Conservation (phyloP, 1,284 basidiomycete genomes). For the Ceratobasidium sp. region DNA sequence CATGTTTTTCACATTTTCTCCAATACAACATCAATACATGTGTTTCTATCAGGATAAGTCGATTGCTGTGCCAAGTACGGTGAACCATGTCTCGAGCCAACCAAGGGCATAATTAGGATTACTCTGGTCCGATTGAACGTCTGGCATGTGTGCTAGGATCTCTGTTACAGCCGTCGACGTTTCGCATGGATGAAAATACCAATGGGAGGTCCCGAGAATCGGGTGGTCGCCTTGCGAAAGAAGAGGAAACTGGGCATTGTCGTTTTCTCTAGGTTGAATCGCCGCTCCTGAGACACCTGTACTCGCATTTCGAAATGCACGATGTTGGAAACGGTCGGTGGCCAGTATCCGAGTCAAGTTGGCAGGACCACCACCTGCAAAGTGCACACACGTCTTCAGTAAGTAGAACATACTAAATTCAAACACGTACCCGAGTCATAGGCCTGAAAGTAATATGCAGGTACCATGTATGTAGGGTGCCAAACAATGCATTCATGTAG, state of each 20-base stretch:
- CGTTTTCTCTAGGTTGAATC: conserved; percentile 16
- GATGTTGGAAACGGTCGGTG: conserved; percentile 22
- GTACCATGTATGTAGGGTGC: conserved; percentile 80
- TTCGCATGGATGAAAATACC: conserved; percentile 88
- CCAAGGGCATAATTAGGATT: conserved; percentile 55
- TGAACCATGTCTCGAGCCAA: conserved; percentile 80
- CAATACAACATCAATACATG: conserved; percentile 23
- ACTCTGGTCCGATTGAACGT: conserved; percentile 53
- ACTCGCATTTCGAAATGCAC: background rate
- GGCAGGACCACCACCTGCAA: conserved; percentile 26
- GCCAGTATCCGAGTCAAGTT: background rate
- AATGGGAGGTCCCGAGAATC: conserved; percentile 73
- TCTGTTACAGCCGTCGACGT: conserved; percentile 74
- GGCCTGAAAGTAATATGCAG: conserved; percentile 81
- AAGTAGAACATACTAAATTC: background rate
- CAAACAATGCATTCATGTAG: conserved; percentile 73
- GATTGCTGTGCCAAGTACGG: conserved; percentile 74
- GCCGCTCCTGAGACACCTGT: background rate
- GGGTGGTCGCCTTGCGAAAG: conserved; percentile 88
- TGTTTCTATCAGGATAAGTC: conserved; percentile 57
- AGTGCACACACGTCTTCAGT: background rate
- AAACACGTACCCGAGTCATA: conserved; percentile 70
- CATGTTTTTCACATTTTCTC: conserved; percentile 30
- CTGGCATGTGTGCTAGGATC: conserved; percentile 66
- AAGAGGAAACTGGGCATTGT: conserved; percentile 70